Evolutionary conservation across 2,329 filamentous ascomycete genomes (phyloP).

Genomic region (Venturia pyrina): DNA sequence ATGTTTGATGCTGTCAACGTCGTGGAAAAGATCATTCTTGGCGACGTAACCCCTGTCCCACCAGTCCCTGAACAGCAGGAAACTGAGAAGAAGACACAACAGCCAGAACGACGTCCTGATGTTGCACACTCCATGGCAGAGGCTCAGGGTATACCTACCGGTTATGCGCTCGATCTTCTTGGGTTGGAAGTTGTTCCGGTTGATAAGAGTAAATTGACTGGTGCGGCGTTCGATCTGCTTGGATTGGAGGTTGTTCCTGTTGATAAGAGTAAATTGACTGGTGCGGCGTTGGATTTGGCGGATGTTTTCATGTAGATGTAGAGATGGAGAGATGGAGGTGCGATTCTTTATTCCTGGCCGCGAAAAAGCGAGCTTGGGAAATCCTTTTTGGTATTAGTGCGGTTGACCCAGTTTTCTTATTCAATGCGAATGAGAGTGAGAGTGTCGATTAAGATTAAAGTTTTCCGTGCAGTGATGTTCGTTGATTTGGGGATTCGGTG

Average conservation of each 20-base stretch:
- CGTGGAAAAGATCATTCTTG: slow-evolving; percentile 3
- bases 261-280: not conserved
- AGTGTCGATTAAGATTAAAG: too few relatives aligned
- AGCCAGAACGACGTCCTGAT: not conserved
- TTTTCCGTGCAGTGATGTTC: too few relatives aligned
- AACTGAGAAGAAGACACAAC: not conserved
- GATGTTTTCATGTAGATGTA: not conserved
- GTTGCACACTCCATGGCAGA: not conserved
- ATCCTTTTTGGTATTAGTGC: too few relatives aligned
- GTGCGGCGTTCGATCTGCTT: not conserved
- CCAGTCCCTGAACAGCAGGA: not conserved
- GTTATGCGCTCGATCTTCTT: not conserved
- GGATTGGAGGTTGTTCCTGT: not conserved
- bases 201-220: not conserved
- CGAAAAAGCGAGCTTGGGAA: too few relatives aligned
- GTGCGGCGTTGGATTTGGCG: not conserved
- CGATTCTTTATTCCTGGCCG: not conserved
- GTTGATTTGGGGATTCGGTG: too few relatives aligned
- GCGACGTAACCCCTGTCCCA: not conserved
- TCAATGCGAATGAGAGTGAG: too few relatives aligned
- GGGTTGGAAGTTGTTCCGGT: not conserved
- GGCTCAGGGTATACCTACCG: not conserved
- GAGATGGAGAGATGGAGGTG: not conserved
- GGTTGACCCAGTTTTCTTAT: too few relatives aligned
- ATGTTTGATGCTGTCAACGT: not conserved